Percentiles rank a stretch among this genome's conserved stretches.
Conservation (phyloP, 768 basidiomycete species). For the Leccinum subtestaceum region DNA sequence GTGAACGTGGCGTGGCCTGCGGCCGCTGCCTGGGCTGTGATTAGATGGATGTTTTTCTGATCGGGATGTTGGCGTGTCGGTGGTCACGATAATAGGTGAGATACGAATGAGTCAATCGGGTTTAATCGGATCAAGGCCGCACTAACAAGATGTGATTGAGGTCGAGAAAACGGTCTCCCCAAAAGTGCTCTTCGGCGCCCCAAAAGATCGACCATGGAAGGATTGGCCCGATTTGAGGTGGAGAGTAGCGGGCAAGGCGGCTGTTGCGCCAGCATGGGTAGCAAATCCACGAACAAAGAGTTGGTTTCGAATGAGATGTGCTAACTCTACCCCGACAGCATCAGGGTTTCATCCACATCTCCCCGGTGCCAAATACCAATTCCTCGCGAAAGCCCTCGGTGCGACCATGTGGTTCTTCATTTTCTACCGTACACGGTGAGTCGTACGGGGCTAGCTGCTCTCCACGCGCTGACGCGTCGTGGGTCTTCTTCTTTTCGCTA, state of each 20-base stretch:
- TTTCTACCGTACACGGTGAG: slow-evolving; percentile 91
- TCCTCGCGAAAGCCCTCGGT: slow-evolving; percentile 82
- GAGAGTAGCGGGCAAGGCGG: slow-evolving; percentile 69
- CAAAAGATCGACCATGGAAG: slow-evolving; percentile 87
- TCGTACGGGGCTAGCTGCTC: slow-evolving; percentile 8
- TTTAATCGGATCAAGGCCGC: slow-evolving; percentile 3
- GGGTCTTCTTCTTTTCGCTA: slow-evolving; percentile 25
- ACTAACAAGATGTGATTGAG: slow-evolving; percentile 94
- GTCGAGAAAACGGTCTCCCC: slow-evolving; percentile 99
- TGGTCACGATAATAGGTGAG: neutral
- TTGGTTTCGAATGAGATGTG: slow-evolving; percentile 43
- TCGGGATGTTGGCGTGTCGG: neutral
- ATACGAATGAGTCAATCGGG: slow-evolving; percentile 12
- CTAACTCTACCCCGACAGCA: slow-evolving; percentile 34
- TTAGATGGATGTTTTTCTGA: slow-evolving; percentile 33
- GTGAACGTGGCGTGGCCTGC: slow-evolving; percentile 31
- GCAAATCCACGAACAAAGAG: slow-evolving; percentile 60
- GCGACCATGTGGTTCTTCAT: slow-evolving; percentile 99
- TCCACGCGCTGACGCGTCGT: neutral
- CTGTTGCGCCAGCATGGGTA: slow-evolving; percentile 53
- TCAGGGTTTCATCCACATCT: slow-evolving; percentile 89
- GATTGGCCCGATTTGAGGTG: slow-evolving; percentile 95
- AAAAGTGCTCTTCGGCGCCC: slow-evolving; percentile 79
- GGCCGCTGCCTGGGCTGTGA: slow-evolving; percentile 23
- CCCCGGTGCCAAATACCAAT: slow-evolving; percentile 70